phyloP scores from a whole-genome alignment of 2,329 filamentous ascomycete species.

The Fusarium cyanostomum region DNA sequence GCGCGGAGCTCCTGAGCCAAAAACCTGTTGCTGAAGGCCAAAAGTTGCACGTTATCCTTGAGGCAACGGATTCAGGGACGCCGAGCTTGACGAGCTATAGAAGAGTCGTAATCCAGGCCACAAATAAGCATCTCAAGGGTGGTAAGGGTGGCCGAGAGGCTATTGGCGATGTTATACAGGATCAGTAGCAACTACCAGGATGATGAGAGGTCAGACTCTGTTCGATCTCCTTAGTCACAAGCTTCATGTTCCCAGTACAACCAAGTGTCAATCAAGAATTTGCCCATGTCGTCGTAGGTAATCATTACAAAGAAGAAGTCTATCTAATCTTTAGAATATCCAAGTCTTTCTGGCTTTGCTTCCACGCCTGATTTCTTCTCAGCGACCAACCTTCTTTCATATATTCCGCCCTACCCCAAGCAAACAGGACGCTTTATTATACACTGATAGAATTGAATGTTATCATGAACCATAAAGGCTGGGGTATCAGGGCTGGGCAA shows the following conservation, averaged over 20 bases:
- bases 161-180: constrained; percentile 20
- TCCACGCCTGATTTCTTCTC: constrained; percentile 19
- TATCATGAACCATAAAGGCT: constrained; percentile 29
- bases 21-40: constrained; percentile 52
- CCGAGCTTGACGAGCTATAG: constrained; percentile 58
- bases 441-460: constrained; percentile 35
- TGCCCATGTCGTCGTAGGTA: constrained; percentile 23
- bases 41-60: constrained; percentile 59
- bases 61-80: constrained; percentile 56
- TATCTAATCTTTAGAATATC: constrained; percentile 26
- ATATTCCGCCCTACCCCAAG: constrained; percentile 10
- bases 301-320: constrained; percentile 35
- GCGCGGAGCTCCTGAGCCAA: constrained; percentile 45
- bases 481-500: constrained; percentile 38
- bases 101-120: constrained; percentile 51
- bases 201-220: too few relatives aligned
- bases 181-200: background rate
- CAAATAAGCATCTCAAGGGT: constrained; percentile 45
- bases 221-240: too few relatives aligned
- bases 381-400: constrained; percentile 8
- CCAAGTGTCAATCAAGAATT: background rate
- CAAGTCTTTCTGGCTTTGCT: constrained; percentile 20
- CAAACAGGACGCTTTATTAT: constrained; percentile 25
- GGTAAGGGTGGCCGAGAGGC: constrained; percentile 19
- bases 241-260: constrained; percentile 1